Evolutionary conservation across 257 asterid genomes (phyloP).

Genomic region (Rehmannia glutinosa): DNA sequence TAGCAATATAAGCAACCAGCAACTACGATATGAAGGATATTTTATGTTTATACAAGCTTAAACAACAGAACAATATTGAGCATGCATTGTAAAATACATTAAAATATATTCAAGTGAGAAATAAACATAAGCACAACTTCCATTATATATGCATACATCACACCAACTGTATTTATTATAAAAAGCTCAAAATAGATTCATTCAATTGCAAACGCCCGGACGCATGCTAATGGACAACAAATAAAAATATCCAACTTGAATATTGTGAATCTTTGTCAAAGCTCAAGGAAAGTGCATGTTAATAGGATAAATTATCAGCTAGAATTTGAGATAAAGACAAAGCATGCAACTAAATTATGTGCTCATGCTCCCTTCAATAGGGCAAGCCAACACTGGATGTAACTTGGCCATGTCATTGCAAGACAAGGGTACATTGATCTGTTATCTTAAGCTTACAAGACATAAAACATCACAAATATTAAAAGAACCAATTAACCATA

Average conservation of each 20-base stretch:
- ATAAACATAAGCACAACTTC: too few relatives aligned
- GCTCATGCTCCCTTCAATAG: background rate
- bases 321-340: background rate
- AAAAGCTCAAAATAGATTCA: too few relatives aligned
- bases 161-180: too few relatives aligned
- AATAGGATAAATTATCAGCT: too few relatives aligned
- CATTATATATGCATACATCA: too few relatives aligned
- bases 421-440: background rate
- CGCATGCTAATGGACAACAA: background rate
- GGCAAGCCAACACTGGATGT: background rate
- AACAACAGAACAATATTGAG: background rate
- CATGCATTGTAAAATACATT: background rate
- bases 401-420: background rate
- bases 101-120: too few relatives aligned
- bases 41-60: background rate
- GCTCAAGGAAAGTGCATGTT: too few relatives aligned
- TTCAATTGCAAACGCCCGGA: background rate
- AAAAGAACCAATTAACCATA: too few relatives aligned
- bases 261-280: too few relatives aligned
- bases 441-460: too few relatives aligned
- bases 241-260: too few relatives aligned
- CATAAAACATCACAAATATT: too few relatives aligned
- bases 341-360: background rate
- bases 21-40: background rate
- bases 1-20: slow-evolving; percentile 38